phyloP scores from a whole-genome alignment of 345 rosid species.

The Linum trigynum region DNA sequence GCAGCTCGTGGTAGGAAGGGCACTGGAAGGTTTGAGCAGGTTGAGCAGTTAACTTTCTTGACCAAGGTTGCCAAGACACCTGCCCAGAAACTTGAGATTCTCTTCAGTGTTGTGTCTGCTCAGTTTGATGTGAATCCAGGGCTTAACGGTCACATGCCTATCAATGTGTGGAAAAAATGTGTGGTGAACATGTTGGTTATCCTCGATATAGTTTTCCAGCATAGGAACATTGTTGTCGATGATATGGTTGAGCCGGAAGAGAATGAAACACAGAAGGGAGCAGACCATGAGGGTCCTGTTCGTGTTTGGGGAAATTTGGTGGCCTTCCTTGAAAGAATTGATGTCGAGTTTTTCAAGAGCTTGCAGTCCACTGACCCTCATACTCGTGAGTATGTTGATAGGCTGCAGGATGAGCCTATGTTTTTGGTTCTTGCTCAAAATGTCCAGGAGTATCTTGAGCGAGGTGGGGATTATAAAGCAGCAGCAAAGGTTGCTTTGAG shows the following conservation, averaged over 20 bases:
- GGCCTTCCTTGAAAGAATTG: conserved; percentile 82
- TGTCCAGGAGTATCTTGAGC: conserved; percentile 72
- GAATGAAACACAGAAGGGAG: conserved; percentile 77
- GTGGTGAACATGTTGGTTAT: conserved; percentile 64
- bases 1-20: conserved; percentile 96
- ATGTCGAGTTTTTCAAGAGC: conserved; percentile 86
- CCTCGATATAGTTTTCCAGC: conserved; percentile 72
- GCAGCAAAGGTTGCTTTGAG: conserved; percentile 77
- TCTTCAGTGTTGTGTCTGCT: conserved; percentile 79
- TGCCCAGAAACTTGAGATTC: conserved; percentile 90
- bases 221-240: conserved; percentile 61
- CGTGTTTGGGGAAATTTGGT: conserved; percentile 89
- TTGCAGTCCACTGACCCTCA: conserved; percentile 93
- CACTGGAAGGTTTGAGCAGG: conserved; percentile 85
- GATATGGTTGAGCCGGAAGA: conserved; percentile 75
- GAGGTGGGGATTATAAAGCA: conserved; percentile 54
- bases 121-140: conserved; percentile 97
- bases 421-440: conserved; percentile 77
- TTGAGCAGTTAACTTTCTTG: conserved; percentile 88
- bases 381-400: conserved; percentile 81
- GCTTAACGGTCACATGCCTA: conserved; percentile 91
- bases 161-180: conserved; percentile 85
- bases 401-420: conserved; percentile 81
- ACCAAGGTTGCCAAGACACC: conserved; percentile 94
- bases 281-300: conserved; percentile 52